Base-by-base conservation (phyloP, 2,329 filamentous ascomycete genomes). In the Fusarium nurragi region DNA sequence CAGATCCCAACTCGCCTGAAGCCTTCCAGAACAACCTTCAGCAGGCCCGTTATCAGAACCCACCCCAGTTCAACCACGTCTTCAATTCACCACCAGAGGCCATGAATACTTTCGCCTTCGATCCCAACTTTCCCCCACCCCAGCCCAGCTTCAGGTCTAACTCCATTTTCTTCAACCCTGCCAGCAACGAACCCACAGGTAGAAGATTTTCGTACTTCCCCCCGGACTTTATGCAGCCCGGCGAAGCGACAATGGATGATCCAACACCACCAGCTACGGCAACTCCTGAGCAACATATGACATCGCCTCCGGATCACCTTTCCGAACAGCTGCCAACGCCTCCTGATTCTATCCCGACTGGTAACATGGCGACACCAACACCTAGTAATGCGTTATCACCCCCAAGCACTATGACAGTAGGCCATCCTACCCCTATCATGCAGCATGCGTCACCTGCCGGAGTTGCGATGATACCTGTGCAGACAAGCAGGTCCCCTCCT, bases 121-220 rank as follows among this genome's bases (percentile, higher is more conserved):
- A 82, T 44, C 76, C 76, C 44, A 78, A 78, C 43, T 79, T 78
- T 51, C 68, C 79, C 60, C 73, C 77, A 54, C 68, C 77, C 37
- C 86, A 83, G 40, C 87, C 81, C 2, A 83, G 81, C 5, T 90
- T 90, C 75, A 82, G 88, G 50, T 89, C 87, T 11, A 88, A 88
- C 71, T 89, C 88, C 2, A 90, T 90, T 59, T 90, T 90, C 74
- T 79, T 83, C 64, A 86, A 84, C 55, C 86, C 87, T 7, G 81
- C 83, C 2, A 81, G 81, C 18, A 82, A 79, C 6, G 84, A 87
- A 59, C 77, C 78, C 10, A 80, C 78, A 37, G 86, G 86, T 9
- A 82, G 87, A 21, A 80, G 86, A 9, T 87, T 88, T 62, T 89
- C 86, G 16, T 87, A 88, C 67, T 89, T 89, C 64, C 86, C 88